These are phyloP conservation scores for Moesziomyces globuligerus DNA, from an alignment of 1,284 basidiomycete species.

Conservation along the genomic window DNA sequence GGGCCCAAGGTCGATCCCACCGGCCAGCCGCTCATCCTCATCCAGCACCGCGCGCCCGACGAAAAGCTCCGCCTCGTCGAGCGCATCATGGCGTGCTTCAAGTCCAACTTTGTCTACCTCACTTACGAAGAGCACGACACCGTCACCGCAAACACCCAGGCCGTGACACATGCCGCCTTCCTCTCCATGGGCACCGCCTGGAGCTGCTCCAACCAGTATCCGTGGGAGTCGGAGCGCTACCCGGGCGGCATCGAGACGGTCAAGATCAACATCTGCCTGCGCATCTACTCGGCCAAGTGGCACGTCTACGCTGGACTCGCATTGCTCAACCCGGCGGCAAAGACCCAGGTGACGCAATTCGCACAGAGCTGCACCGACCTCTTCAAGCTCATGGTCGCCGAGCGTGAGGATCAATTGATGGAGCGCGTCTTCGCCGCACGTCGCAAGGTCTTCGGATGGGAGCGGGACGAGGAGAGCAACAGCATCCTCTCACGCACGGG, in stretches of 20 bases:
- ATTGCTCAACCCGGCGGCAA: slow-evolving; percentile 92
- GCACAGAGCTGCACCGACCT: slow-evolving; percentile 85
- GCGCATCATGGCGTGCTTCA: slow-evolving; percentile 82
- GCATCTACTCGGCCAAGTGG: slow-evolving; percentile 97
- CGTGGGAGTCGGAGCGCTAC: slow-evolving; percentile 92
- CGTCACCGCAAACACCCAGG: slow-evolving; percentile 97
- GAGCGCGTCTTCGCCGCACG: slow-evolving; percentile 80
- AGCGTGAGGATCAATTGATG: slow-evolving; percentile 72
- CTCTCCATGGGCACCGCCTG: slow-evolving; percentile 98
- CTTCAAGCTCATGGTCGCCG: slow-evolving; percentile 95
- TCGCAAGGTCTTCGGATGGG: slow-evolving; percentile 79
- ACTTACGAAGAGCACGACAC: slow-evolving; percentile 95
- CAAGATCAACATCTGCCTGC: slow-evolving; percentile 89
- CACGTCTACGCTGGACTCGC: slow-evolving; percentile 98
- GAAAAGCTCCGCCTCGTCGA: slow-evolving; percentile 82
- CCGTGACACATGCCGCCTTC: slow-evolving; percentile 97
- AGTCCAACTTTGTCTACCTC: slow-evolving; percentile 85
- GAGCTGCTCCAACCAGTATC: slow-evolving; percentile 81
- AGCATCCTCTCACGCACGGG: slow-evolving; percentile 43
- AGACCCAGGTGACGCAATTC: slow-evolving; percentile 85
- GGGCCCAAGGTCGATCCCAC: slow-evolving; percentile 88
- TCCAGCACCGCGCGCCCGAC: slow-evolving; percentile 83
- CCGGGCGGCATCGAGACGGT: slow-evolving; percentile 98
- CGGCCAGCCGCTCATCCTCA: slow-evolving; percentile 94
- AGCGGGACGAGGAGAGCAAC: slow-evolving; percentile 56